These are phyloP conservation scores for Nakazawaea pomicola DNA, from an alignment of 805 yeast species.

Conservation along the genomic window DNA sequence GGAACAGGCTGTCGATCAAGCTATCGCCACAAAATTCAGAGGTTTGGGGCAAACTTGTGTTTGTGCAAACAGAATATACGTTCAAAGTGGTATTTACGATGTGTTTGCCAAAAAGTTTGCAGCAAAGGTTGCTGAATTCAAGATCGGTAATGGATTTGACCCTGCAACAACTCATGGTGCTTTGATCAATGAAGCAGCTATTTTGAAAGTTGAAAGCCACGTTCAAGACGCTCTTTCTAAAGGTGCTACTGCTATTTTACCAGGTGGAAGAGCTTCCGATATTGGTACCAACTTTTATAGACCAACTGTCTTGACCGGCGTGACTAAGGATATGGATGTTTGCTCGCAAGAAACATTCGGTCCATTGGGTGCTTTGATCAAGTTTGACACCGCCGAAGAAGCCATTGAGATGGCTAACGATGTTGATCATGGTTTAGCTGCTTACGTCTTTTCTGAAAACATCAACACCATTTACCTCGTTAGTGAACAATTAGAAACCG, in stretches of 20 bases:
- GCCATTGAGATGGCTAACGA: slow-evolving; percentile 59
- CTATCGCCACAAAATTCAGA: slow-evolving; percentile 64
- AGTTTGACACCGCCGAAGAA: slow-evolving; percentile 60
- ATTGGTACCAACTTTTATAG: slow-evolving; percentile 62
- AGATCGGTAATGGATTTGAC: slow-evolving; percentile 60
- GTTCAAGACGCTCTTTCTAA: slow-evolving; percentile 60
- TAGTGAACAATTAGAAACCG: slow-evolving; percentile 65
- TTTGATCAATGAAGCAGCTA: slow-evolving; percentile 57
- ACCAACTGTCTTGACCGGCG: slow-evolving; percentile 61
- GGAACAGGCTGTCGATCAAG: slow-evolving; percentile 61
- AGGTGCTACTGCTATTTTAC: slow-evolving; percentile 60
- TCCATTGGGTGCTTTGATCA: slow-evolving; percentile 68
- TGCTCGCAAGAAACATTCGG: slow-evolving; percentile 78
- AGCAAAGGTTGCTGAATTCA: slow-evolving; percentile 37
- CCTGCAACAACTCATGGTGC: slow-evolving; percentile 71
- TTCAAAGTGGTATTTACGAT: slow-evolving; percentile 60
- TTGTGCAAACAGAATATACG: slow-evolving; percentile 68
- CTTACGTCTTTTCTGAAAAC: slow-evolving; percentile 63
- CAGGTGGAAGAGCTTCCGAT: slow-evolving; percentile 52
- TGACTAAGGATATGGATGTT: slow-evolving; percentile 52
- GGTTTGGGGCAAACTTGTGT: slow-evolving; percentile 81
- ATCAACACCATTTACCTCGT: slow-evolving; percentile 50
- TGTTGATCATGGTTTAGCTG: slow-evolving; percentile 71
- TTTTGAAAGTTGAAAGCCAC: slow-evolving; percentile 56
- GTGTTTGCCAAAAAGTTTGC: slow-evolving; percentile 47